Conservation (phyloP, 345 rosid genomes). For the Gossypium bickii region DNA sequence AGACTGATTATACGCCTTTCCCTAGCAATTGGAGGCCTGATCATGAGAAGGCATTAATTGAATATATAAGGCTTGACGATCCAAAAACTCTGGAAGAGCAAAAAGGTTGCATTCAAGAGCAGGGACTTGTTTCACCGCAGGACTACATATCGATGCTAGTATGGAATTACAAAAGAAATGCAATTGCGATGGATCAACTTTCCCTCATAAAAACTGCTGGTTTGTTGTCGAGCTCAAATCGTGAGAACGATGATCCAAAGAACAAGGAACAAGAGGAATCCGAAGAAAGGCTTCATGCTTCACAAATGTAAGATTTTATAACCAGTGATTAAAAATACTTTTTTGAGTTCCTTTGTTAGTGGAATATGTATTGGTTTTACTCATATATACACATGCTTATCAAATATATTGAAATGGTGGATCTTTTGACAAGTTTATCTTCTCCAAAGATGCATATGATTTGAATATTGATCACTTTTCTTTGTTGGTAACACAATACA, state of each 20-base stretch:
- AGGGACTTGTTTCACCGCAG: slow-evolving; percentile 87
- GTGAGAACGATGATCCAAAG: slow-evolving; percentile 23
- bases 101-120: slow-evolving; percentile 52
- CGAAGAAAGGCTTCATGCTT: slow-evolving; percentile 39
- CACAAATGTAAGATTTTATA: slow-evolving; percentile 35
- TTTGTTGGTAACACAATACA: no score
- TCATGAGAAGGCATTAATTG: slow-evolving; percentile 78
- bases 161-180: slow-evolving; percentile 93
- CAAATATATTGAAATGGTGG: neutral
- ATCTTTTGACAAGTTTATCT: neutral
- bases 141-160: slow-evolving; percentile 90
- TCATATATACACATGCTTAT: no score
- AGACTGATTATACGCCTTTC: slow-evolving; percentile 83
- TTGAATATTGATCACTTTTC: no score
- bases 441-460: no score
- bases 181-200: slow-evolving; percentile 59
- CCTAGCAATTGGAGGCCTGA: slow-evolving; percentile 85
- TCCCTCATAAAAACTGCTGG: slow-evolving; percentile 37
- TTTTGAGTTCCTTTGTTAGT: neutral
- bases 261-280: slow-evolving; percentile 39
- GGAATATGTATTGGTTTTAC: neutral
- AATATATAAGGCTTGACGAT: slow-evolving; percentile 71
- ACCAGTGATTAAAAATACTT: neutral
- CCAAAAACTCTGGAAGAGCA: slow-evolving; percentile 78
- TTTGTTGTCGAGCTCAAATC: slow-evolving; percentile 34